Evolutionary conservation across 345 rosid genomes (phyloP).

Genomic region (Eutrema yunnanense): DNA sequence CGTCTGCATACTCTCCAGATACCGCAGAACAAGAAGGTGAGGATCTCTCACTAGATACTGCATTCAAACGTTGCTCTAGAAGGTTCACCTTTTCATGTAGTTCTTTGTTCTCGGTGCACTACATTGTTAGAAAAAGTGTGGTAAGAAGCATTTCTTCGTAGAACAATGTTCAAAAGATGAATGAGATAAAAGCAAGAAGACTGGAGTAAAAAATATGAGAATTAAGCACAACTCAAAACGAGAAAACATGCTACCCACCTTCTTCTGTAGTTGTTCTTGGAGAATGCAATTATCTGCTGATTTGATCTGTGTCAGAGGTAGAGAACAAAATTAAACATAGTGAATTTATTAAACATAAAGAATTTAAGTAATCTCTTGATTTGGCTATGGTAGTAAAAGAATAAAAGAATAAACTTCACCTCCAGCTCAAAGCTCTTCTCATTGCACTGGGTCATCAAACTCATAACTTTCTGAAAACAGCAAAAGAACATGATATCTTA

Average conservation of each 20-base stretch:
- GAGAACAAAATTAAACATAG: conserved; percentile 24
- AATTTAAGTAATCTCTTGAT: conserved; percentile 2
- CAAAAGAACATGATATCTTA: conserved; percentile 16
- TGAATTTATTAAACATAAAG: conserved; percentile 10
- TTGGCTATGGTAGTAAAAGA: not conserved
- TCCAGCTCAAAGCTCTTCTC: conserved; percentile 96
- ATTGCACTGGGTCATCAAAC: conserved; percentile 90
- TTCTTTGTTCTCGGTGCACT: conserved; percentile 82
- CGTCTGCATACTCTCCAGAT: conserved; percentile 53
- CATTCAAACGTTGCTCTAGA: conserved; percentile 65
- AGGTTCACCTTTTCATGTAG: conserved; percentile 67
- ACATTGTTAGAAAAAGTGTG: conserved; percentile 24
- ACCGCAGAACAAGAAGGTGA: conserved; percentile 32
- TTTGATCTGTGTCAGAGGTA: conserved; percentile 60
- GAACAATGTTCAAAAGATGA: not conserved
- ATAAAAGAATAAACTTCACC: conserved; percentile 36
- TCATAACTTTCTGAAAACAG: conserved; percentile 71
- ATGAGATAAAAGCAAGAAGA: conserved; percentile 8
- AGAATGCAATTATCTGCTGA: conserved; percentile 96
- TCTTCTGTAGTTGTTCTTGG: conserved; percentile 90
- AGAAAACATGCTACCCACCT: conserved; percentile 43
- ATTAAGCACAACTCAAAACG: not conserved
- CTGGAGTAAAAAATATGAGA: not conserved
- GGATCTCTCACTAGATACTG: conserved; percentile 40
- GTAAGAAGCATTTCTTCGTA: not conserved